Evolutionary conservation across 345 rosid species (phyloP), one percentile per base, ranked within the genome.

Genomic region (Brassica nigra): DNA sequence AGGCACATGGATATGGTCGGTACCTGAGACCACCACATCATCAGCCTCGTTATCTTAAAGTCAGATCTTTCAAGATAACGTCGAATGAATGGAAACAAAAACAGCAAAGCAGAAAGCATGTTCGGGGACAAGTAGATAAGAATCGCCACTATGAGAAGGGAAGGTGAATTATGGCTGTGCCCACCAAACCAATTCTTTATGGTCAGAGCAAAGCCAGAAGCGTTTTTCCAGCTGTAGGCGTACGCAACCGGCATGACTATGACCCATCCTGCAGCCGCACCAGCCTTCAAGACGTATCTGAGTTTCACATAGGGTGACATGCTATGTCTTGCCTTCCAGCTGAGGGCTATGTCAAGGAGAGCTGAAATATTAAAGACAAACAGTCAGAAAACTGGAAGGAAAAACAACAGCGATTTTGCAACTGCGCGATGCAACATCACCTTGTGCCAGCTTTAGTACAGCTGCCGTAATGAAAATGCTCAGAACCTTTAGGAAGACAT

Each of bases 1-100:
- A 15, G 49, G 55, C 64, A 70, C 23, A 75, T 63, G 54, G 64
- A 76, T 30, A 65, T 42, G 7, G 29, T 83, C 23, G 52, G 52
- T 83, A 87, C 90, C 90, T 86, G 90, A 83, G 90, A 87, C 90
- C 90, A 87, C 90, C 90, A 87, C 90, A 87, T 84, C 77, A 84
- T 73, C 71, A 87, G 77, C 87, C 75, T 87, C 75, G 78, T 67
- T 74, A 87, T 79, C 82, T 73, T 86, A 67, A 79, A 67, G 76
- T 87, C 49, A 47, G 89, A 87, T 44, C 84, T 81, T 77, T 86
- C 89, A 75, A 87, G 86, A 76, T 75, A 65, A 16, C 90, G 86
- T 29, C 86, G 86, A 66, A 87, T 67, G 80, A 83, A 82, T 54
- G 90, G 90, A 77, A 87, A 84, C 76, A 84, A 10, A 77, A 87